Base-by-base conservation (phyloP, 2,329 filamentous ascomycete genomes). In the Aureobasidium sp. region DNA sequence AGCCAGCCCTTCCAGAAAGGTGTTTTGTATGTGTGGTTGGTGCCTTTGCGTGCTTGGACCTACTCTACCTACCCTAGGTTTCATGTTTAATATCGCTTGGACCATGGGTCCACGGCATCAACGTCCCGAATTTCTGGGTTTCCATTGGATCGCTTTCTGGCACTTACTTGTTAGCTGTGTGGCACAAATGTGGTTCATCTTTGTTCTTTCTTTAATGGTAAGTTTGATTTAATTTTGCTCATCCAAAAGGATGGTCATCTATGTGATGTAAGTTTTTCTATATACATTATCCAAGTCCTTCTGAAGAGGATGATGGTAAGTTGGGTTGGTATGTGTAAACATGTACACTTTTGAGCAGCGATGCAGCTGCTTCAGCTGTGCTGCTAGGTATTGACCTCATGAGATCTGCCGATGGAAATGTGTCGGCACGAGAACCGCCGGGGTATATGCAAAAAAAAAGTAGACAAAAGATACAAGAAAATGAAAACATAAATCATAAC, bases 401-500 rank as follows among this genome's bases (percentile, higher is more conserved):
- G 13, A 53, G 32, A 53, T 41, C 32, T 41, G 27, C 14, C 14
- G 32, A 25, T 29, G 21, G n/a, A 53, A 37, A 37, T 14, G 5
- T 37, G 34, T 25, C 30, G 21, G 21, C 21, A 21, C 21, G 9
- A 53, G n/a, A 41, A 41, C 49, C 36, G 49, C 32, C 49, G 25
- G 51, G 51, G 51, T 55, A 55, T 55, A 42, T 55, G 51, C 51
- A 30, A 55, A 9, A 30, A 53, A 54, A 45, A 25, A 6, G 3
- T 25, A 39, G 25, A 42, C 36, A 58, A 58, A 27, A 37, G 7
- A 25, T 3, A 34, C 34, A 36, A 27, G n/a, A 36, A 45, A n/a
- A 47, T 5, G 16, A 58, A 58, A 58, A 58, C 36, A 39, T 42
- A 29, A 58, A 45, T 47, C 54, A n/a, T 58, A n/a, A 47, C 30